phyloP scores from a whole-genome alignment of 345 rosid species.

The Eucalyptus microcorys region DNA sequence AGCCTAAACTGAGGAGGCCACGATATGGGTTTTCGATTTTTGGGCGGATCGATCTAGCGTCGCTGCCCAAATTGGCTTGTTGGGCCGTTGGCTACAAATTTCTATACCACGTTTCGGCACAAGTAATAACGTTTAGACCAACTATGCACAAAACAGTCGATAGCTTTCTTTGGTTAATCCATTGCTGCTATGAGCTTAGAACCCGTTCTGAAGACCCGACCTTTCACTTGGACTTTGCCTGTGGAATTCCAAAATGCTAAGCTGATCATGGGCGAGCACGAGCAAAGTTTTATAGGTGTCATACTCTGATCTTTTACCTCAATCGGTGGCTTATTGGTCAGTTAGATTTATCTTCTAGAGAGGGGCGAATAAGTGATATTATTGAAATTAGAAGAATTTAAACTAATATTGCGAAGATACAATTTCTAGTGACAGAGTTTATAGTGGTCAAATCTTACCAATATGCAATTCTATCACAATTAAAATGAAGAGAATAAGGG shows the following conservation, averaged over 20 bases:
- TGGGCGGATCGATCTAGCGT: background rate
- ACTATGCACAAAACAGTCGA: background rate
- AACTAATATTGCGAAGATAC: too few relatives aligned
- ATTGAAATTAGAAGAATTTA: too few relatives aligned
- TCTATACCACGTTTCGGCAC: background rate
- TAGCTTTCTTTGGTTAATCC: background rate
- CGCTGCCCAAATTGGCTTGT: background rate
- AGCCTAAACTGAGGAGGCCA: slow-evolving; percentile 21
- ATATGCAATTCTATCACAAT: too few relatives aligned
- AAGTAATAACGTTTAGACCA: background rate
- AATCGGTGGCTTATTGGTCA: background rate
- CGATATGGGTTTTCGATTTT: background rate
- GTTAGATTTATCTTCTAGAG: too few relatives aligned
- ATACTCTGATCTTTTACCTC: background rate
- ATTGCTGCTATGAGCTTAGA: background rate
- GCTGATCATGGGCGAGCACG: background rate
- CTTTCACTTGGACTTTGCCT: background rate
- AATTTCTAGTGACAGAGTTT: too few relatives aligned
- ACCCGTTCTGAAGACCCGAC: background rate
- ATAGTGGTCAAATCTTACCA: too few relatives aligned
- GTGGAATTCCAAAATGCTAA: background rate
- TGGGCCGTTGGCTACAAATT: background rate
- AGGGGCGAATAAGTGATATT: too few relatives aligned
- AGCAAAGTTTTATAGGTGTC: background rate
- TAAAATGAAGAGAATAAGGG: too few relatives aligned